phyloP scores from a whole-genome alignment of 2,329 filamentous ascomycete genomes.

The Trichoderma harzianum region DNA sequence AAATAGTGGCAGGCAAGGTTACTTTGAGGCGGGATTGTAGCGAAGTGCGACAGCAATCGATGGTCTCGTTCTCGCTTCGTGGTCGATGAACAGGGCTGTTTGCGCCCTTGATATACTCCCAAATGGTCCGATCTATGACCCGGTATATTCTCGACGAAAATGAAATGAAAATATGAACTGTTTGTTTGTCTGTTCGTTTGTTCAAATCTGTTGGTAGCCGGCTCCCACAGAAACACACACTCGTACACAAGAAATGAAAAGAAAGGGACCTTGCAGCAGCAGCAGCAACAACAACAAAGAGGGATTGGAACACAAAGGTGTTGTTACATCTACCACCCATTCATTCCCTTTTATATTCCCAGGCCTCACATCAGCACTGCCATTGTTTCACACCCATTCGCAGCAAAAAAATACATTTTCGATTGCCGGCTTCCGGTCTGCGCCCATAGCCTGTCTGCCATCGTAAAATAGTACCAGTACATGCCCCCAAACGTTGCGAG shows the following conservation, averaged over 20 bases:
- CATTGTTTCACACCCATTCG: neutral
- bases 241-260: neutral
- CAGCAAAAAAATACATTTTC: neutral
- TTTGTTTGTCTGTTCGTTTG: neutral
- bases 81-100: neutral
- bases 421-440: neutral
- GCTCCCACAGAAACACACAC: neutral
- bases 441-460: neutral
- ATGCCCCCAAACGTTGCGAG: neutral
- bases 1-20: neutral
- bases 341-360: neutral
- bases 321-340: neutral
- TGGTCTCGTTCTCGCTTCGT: neutral
- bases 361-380: neutral
- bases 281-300: neutral
- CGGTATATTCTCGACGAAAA: neutral
- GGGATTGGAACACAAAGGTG: neutral
- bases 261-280: constrained; percentile 15
- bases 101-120: neutral
- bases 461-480: neutral
- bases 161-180: neutral
- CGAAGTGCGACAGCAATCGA: constrained; percentile 10
- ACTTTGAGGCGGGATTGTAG: constrained; percentile 11
- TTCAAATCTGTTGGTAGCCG: constrained; percentile 2
- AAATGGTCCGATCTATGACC: neutral